Conservation (phyloP, 768 basidiomycete genomes). For the Lentinula boryana region DNA sequence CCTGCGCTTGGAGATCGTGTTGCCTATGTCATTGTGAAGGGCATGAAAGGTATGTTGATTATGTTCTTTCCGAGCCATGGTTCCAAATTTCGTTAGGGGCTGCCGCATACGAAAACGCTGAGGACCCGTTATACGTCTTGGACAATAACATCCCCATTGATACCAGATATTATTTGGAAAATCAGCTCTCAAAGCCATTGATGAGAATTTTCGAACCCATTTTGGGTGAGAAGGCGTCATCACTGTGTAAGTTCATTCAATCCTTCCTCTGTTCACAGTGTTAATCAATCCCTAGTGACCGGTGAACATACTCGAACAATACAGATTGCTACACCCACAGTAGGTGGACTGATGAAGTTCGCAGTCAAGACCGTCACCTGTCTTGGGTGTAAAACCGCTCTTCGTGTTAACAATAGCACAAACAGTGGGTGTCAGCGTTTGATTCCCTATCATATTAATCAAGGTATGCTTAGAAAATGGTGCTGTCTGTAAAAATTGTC, state of each 20-base stretch:
- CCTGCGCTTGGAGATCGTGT: constrained; percentile 98
- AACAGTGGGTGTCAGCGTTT: constrained; percentile 37
- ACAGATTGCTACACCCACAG: constrained; percentile 92
- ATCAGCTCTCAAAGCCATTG: constrained; percentile 94
- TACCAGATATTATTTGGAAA: constrained; percentile 96
- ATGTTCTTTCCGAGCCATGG: neutral
- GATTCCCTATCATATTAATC: neutral
- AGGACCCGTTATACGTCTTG: constrained; percentile 94
- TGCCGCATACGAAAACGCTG: constrained; percentile 97
- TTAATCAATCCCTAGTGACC: constrained; percentile 51
- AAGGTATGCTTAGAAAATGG: constrained; percentile 45
- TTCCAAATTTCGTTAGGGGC: constrained; percentile 49
- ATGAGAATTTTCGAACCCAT: constrained; percentile 99
- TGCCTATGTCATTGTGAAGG: constrained; percentile 97
- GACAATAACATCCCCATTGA: constrained; percentile 99
- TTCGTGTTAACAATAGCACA: constrained; percentile 72
- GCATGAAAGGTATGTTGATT: constrained; percentile 68
- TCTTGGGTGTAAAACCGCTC: constrained; percentile 89
- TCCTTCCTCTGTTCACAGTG: constrained; percentile 8
- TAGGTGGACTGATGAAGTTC: constrained; percentile 98
- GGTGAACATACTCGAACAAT: constrained; percentile 96
- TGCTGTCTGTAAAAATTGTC: constrained; percentile 93
- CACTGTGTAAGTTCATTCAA: constrained; percentile 53
- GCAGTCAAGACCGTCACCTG: constrained; percentile 95
- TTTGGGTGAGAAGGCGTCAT: constrained; percentile 84